phyloP scores from a whole-genome alignment of 1,284 basidiomycete species.

The Peniophora sp. region DNA sequence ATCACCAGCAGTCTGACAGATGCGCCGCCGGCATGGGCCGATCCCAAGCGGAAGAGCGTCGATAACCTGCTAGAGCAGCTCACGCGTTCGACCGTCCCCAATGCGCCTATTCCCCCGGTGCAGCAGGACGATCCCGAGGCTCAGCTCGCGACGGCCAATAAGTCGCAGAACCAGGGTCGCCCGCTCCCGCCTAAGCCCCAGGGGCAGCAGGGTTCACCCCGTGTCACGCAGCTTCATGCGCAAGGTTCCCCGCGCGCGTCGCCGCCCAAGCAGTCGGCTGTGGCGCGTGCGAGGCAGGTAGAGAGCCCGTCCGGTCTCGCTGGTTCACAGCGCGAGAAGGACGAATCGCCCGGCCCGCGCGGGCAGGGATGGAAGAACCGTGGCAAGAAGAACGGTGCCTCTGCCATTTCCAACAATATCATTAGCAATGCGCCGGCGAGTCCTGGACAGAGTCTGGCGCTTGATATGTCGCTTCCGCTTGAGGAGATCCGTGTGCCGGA shows the following conservation, averaged over 20 bases:
- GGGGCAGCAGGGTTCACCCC: slow-evolving; percentile 19
- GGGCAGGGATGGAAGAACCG: slow-evolving; percentile 26
- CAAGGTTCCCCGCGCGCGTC: slow-evolving; percentile 25
- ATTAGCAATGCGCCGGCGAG: too few relatives aligned
- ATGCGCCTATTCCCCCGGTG: slow-evolving; percentile 30
- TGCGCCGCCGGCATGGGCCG: slow-evolving; percentile 26
- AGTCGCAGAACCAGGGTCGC: slow-evolving; percentile 27
- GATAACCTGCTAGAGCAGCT: slow-evolving; percentile 71
- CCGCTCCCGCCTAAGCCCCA: slow-evolving; percentile 51
- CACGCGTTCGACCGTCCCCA: slow-evolving; percentile 41
- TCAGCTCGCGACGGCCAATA: slow-evolving; percentile 31
- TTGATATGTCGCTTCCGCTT: slow-evolving; percentile 64
- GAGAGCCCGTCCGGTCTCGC: too few relatives aligned
- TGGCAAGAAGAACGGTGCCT: too few relatives aligned
- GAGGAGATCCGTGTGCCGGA: slow-evolving; percentile 66
- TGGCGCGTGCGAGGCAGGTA: slow-evolving; percentile 23
- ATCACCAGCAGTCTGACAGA: slow-evolving; percentile 56
- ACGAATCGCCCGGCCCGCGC: slow-evolving; percentile 60
- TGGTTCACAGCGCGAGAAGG: slow-evolving; percentile 46
- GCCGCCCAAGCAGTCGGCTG: neutral
- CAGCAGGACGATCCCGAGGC: slow-evolving; percentile 17
- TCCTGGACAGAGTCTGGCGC: slow-evolving; percentile 48
- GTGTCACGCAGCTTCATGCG: slow-evolving; percentile 63
- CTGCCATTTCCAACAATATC: too few relatives aligned
- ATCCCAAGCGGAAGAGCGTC: slow-evolving; percentile 71